A percentile compares a stretch with the other conserved stretches of the same genome.
Conservation (phyloP, 169 alveolate species). For the Amoebophrya sp. region DNA sequence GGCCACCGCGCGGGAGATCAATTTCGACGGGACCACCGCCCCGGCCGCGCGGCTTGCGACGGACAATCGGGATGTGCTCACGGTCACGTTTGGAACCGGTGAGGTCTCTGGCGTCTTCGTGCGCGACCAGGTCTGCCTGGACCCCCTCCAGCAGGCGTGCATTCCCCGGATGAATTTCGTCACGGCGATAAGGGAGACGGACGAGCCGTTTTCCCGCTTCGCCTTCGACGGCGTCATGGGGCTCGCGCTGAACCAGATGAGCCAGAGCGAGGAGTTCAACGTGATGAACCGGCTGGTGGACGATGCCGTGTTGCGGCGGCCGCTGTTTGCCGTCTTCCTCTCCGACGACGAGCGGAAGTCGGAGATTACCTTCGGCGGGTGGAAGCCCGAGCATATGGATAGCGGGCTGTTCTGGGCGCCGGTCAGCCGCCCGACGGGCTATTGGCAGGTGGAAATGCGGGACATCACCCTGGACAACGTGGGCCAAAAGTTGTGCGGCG, state of each 20-base stretch:
- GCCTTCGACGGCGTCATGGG: not conserved
- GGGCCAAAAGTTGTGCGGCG: not conserved
- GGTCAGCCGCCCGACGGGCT: not conserved
- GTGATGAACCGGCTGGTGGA: not conserved
- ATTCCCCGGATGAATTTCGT: not conserved
- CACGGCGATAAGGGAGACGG: not conserved
- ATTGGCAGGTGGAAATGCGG: not conserved
- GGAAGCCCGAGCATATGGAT: not conserved
- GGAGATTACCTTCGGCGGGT: not conserved
- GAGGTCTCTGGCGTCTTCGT: not conserved
- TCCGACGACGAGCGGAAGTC: not conserved
- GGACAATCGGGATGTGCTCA: not conserved
- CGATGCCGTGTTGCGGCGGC: not conserved
- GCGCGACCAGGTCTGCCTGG: not conserved
- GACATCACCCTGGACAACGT: not conserved
- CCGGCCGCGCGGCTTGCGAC: not conserved
- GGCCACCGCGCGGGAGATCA: not conserved
- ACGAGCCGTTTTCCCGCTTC: not conserved
- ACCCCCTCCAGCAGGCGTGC: not conserved
- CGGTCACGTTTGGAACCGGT: not conserved
- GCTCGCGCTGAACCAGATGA: not conserved
- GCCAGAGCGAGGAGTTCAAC: not conserved
- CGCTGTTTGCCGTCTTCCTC: not conserved
- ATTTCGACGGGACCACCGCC: not conserved
- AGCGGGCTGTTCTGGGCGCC: not conserved